Conservation (phyloP, 2,329 filamentous ascomycete species). For the Hortaea sp. region DNA sequence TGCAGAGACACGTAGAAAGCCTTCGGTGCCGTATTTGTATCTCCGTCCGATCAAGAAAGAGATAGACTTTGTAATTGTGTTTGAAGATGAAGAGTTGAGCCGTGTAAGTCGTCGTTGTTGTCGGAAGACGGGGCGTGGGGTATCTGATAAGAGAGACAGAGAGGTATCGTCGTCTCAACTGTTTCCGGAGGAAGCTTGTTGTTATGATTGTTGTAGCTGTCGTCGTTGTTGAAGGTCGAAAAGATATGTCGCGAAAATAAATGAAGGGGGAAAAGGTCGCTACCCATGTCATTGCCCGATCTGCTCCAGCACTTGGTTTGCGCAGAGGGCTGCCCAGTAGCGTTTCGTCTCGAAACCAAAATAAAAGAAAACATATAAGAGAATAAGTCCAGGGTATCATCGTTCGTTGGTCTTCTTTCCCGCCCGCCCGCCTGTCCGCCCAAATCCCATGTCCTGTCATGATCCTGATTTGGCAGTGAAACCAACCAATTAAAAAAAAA, state of each 20-base stretch:
- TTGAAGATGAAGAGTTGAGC: no score
- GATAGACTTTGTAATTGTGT: no score
- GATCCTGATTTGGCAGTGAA: background rate
- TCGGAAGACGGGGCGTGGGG: no score
- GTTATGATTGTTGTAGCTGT: background rate
- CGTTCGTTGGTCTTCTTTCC: background rate
- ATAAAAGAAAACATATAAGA: conserved; percentile 1
- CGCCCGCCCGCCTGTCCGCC: no score
- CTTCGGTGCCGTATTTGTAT: no score
- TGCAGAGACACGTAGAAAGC: no score
- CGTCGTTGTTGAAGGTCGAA: background rate
- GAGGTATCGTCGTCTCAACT: background rate
- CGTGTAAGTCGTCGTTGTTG: no score
- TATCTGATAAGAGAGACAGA: background rate
- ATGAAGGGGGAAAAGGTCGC: conserved; percentile 6
- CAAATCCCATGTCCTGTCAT: background rate
- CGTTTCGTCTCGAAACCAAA: conserved; percentile 11
- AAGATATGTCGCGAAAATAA: background rate
- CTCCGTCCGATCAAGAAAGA: no score
- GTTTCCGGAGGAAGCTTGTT: background rate
- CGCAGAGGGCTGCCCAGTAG: conserved; percentile 22
- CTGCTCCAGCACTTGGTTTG: conserved; percentile 26
- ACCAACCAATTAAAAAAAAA: background rate
- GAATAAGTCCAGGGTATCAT: background rate
- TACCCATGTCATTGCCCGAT: conserved; percentile 26